Conservation (phyloP, 2,329 filamentous ascomycete species). For the Neonectria punicea region DNA sequence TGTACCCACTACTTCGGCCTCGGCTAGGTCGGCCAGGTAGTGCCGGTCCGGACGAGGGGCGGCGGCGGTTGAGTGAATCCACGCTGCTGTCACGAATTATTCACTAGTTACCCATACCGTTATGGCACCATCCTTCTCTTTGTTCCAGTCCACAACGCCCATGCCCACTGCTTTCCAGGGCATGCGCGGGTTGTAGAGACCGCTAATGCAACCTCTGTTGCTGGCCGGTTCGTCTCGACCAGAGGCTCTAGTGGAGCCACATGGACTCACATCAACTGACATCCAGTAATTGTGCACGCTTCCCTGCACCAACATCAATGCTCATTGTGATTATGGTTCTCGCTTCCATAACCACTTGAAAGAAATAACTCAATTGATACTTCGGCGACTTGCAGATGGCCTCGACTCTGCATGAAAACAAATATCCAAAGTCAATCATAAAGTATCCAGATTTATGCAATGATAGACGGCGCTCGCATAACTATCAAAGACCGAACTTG, state of each 20-base stretch:
- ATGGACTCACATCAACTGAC: conserved; percentile 5
- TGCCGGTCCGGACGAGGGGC: conserved; percentile 14
- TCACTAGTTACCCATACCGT: too few species aligned
- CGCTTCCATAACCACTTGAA: neutral
- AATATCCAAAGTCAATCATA: neutral
- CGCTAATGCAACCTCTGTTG: conserved; percentile 39
- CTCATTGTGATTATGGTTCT: neutral
- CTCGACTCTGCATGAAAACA: neutral
- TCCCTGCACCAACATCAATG: neutral
- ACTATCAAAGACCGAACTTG: neutral
- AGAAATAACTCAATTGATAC: neutral
- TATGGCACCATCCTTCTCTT: too few species aligned
- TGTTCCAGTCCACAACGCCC: conserved; percentile 4
- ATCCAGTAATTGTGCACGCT: conserved; percentile 3
- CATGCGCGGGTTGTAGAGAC: conserved; percentile 25
- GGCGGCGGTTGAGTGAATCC: neutral
- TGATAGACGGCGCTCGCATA: neutral
- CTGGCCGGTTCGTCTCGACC: conserved; percentile 23
- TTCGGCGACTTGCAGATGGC: neutral
- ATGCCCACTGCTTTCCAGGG: conserved; percentile 22
- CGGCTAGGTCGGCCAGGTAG: conserved; percentile 1
- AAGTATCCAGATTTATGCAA: neutral
- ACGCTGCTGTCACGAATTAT: too few species aligned
- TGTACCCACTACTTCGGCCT: conserved; percentile 4
- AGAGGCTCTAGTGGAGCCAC: conserved; percentile 25